A percentile compares a stretch with the other conserved stretches of the same genome.
These are phyloP conservation scores for Vinca minor DNA, from an alignment of 257 asterid species.

Conservation along the genomic window DNA sequence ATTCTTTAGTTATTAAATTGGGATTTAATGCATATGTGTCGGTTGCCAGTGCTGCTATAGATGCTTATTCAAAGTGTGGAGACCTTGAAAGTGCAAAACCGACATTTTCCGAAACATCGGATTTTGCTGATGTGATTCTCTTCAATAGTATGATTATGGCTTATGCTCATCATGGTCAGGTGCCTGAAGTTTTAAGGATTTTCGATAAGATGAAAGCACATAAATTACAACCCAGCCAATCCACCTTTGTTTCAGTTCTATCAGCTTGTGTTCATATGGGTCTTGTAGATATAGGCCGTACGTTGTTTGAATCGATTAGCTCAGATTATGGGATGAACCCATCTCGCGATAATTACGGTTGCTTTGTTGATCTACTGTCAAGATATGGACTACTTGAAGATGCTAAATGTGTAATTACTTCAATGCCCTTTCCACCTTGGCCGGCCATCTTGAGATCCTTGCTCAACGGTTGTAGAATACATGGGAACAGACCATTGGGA, in stretches of 20 bases:
- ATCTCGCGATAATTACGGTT: constrained; percentile 18
- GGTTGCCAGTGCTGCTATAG: constrained; percentile 16
- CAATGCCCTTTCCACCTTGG: constrained; percentile 18
- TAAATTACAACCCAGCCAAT: constrained; percentile 10
- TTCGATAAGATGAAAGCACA: constrained; percentile 11
- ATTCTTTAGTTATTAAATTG: constrained; percentile 10
- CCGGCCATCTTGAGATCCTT: constrained; percentile 18
- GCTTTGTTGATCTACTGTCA: constrained; percentile 16
- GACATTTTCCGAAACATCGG: constrained; percentile 3
- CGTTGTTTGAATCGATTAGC: constrained; percentile 13
- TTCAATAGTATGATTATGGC: constrained; percentile 18
- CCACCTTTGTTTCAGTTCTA: constrained; percentile 17
- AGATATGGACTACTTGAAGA: constrained; percentile 16
- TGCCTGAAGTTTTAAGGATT: constrained; percentile 13
- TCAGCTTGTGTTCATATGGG: constrained; percentile 19
- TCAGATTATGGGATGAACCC: constrained; percentile 13
- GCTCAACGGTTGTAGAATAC: constrained; percentile 16
- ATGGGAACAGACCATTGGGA: constrained; percentile 15
- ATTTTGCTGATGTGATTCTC: constrained; percentile 13
- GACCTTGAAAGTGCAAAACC: constrained; percentile 13
- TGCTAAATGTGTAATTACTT: constrained; percentile 8
- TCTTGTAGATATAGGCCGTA: constrained; percentile 13
- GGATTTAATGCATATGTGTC: constrained; percentile 8
- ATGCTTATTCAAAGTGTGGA: constrained; percentile 19
- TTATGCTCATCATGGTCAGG: constrained; percentile 19